Conservation (phyloP, 345 rosid species). For the Rubroshorea leprosula region DNA sequence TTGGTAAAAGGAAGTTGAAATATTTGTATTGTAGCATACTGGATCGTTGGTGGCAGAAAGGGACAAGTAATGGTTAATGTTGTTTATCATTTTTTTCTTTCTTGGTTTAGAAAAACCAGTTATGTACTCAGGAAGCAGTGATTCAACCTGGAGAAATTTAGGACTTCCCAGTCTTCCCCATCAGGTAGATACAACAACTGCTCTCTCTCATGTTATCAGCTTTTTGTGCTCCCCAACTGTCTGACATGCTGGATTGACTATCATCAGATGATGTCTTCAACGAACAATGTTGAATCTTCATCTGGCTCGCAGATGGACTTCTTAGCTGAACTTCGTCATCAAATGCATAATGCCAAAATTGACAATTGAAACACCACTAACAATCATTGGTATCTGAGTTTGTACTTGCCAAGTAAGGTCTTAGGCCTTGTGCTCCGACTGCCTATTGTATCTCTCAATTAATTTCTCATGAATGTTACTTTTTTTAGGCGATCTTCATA, state of each 20-base stretch:
- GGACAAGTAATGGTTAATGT: too few relatives aligned
- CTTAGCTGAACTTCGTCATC: slow-evolving; percentile 47
- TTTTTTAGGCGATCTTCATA: slow-evolving; percentile 11
- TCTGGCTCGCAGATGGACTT: slow-evolving; percentile 48
- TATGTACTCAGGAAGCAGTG: slow-evolving; percentile 43
- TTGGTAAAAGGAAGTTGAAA: too few relatives aligned
- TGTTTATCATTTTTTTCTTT: neutral
- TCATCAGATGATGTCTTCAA: slow-evolving; percentile 31
- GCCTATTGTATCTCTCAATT: slow-evolving; percentile 17
- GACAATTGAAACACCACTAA: slow-evolving; percentile 19
- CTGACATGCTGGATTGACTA: slow-evolving; percentile 8
- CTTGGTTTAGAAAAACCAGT: slow-evolving; percentile 67
- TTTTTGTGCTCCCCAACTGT: neutral
- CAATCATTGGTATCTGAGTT: neutral
- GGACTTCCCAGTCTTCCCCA: slow-evolving; percentile 63
- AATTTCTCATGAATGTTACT: slow-evolving; percentile 10
- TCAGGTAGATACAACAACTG: slow-evolving; percentile 35
- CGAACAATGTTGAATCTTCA: slow-evolving; percentile 29
- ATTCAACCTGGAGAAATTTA: slow-evolving; percentile 43
- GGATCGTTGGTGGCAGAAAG: too few relatives aligned
- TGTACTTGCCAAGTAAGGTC: slow-evolving; percentile 8
- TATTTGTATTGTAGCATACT: too few relatives aligned
- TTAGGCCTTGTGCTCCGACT: slow-evolving; percentile 6
- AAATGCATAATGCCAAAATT: slow-evolving; percentile 32
- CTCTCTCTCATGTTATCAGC: neutral